A percentile compares a stretch with the other conserved stretches of the same genome.
These are phyloP conservation scores for Anaeromyces robustus DNA, from an alignment of 192 early-diverging fungal genomes.

Conservation along the genomic window DNA sequence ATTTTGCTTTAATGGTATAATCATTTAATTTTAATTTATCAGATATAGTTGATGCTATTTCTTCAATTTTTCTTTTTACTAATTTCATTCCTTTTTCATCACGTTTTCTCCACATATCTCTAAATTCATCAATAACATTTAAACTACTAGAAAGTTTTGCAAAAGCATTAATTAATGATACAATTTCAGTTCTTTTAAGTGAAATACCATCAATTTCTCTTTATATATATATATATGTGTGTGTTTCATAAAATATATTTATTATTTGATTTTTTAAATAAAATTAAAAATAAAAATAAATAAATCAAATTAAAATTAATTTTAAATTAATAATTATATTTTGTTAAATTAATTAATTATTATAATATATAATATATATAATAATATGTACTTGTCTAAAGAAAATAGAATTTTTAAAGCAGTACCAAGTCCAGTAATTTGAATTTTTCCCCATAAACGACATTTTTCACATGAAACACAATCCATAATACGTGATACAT, in stretches of 20 bases:
- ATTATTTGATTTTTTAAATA: too few relatives aligned
- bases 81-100: neutral
- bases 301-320: too few relatives aligned
- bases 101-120: neutral
- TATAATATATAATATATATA: too few relatives aligned
- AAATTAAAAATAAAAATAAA: too few relatives aligned
- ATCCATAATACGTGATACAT: slow-evolving; percentile 96
- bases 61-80: neutral
- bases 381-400: slow-evolving; percentile 3
- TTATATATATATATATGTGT: too few relatives aligned
- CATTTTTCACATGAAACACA: slow-evolving; percentile 99
- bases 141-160: neutral
- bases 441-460: slow-evolving; percentile 92
- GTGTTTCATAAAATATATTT: too few relatives aligned
- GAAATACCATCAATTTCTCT: neutral
- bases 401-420: slow-evolving; percentile 94
- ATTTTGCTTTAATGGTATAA: too few relatives aligned
- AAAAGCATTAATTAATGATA: neutral
- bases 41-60: neutral
- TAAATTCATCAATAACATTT: neutral
- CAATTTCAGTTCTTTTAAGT: neutral
- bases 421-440: slow-evolving; percentile 75
- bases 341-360: too few relatives aligned
- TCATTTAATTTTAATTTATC: neutral
- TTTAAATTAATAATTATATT: too few relatives aligned